Evolutionary conservation across 768 basidiomycete species (phyloP).

Genomic region (Pisolithus albus): DNA sequence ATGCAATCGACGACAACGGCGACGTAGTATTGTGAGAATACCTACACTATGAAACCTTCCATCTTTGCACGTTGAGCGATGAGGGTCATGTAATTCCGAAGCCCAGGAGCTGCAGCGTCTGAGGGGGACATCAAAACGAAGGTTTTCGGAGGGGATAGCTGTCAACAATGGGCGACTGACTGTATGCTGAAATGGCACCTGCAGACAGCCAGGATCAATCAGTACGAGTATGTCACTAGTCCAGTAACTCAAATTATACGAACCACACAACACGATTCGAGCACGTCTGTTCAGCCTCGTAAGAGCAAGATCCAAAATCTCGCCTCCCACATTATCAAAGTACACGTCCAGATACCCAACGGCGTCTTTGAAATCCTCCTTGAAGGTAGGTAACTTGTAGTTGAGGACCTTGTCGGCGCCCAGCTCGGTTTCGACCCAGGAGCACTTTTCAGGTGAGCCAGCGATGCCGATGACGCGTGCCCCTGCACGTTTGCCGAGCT

Average conservation of each 20-base stretch:
- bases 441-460: conserved; percentile 76
- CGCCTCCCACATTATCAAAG: conserved; percentile 80
- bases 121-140: neutral
- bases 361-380: conserved; percentile 57
- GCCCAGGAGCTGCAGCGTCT: conserved; percentile 62
- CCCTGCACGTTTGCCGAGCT: conserved; percentile 71
- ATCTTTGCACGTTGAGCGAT: conserved; percentile 76
- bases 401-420: conserved; percentile 81
- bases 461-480: conserved; percentile 87
- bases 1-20: too few relatives aligned
- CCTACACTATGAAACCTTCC: conserved; percentile 78
- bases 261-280: conserved; percentile 76
- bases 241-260: conserved; percentile 16
- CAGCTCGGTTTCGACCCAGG: conserved; percentile 77
- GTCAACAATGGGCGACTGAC: conserved; percentile 34
- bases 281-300: conserved; percentile 71
- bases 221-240: neutral
- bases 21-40: neutral
- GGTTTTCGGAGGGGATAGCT: neutral
- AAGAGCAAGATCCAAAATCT: conserved; percentile 75
- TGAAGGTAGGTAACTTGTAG: conserved; percentile 77
- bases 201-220: conserved; percentile 1
- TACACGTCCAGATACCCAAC: conserved; percentile 78
- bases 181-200: conserved; percentile 85
- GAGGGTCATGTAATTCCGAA: conserved; percentile 59